A percentile compares a stretch with the other conserved stretches of the same genome.
These are phyloP conservation scores for Mortierella sp. DNA, from an alignment of 371 early-diverging fungal genomes.

Conservation along the genomic window DNA sequence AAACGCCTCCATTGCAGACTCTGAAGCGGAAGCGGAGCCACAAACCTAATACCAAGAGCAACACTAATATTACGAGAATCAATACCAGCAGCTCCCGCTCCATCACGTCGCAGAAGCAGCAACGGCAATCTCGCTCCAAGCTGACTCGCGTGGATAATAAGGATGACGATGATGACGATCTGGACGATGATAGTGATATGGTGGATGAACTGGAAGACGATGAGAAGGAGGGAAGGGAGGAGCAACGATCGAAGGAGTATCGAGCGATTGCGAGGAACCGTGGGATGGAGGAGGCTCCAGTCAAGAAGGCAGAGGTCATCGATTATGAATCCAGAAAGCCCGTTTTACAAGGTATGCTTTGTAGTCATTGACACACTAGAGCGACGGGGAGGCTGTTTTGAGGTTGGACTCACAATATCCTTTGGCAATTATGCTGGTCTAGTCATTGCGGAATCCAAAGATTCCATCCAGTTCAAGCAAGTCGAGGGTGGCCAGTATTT, in stretches of 20 bases:
- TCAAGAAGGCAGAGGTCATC: conserved; percentile 16
- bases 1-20: neutral
- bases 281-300: conserved; percentile 8
- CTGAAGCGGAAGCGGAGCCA: neutral
- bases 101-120: neutral
- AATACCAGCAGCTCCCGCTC: too few relatives aligned
- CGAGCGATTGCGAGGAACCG: neutral
- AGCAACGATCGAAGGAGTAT: conserved; percentile 12
- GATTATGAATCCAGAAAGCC: conserved; percentile 10
- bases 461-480: conserved; percentile 14
- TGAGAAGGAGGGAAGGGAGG: neutral
- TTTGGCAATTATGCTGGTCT: neutral
- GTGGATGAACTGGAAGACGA: neutral
- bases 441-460: conserved; percentile 23
- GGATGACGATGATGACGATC: neutral
- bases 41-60: too few relatives aligned
- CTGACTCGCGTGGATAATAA: neutral
- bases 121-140: too few relatives aligned
- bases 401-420: neutral
- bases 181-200: neutral
- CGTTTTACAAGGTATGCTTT: conserved; percentile 19
- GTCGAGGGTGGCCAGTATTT: conserved; percentile 40
- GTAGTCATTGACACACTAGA: neutral
- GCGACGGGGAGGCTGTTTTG: too few relatives aligned
- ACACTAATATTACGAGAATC: too few relatives aligned